Base-by-base conservation (phyloP, 1,284 basidiomycete genomes). In the Cutaneotrichosporon curvatum region DNA sequence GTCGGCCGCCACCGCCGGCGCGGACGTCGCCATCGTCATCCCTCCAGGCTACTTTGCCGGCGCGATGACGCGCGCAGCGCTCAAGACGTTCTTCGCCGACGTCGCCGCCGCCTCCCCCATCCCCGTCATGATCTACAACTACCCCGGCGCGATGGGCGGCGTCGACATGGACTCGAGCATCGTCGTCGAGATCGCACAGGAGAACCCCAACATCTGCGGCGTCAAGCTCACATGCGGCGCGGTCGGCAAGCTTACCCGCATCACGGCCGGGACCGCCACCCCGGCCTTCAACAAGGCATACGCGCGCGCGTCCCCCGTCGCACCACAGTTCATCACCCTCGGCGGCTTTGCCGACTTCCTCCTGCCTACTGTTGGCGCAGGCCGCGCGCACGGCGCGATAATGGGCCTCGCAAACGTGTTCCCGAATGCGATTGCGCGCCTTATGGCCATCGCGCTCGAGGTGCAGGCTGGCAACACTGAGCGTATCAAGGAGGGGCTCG, bases 121-220 rank as follows among this genome's bases (percentile, higher is more conserved):
- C 50, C 89, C 89, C 4, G 80, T 92, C 48, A 82, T 94, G 65
- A 79, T 91, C 49, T 94, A 94, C 75, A 94, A 92, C 67, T 92
- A 82, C 73, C 87, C 87, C 59, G 85, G 81, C 34, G 86, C 87
- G 2, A 79, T 83, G 54, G 82, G 86, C 18, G 84, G 87, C 11
- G 83, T 90, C 58, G 85, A 92, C 72, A 69, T 92, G 53, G 85
- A 90, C 71, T 88, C 86, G 11, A 86, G 91, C 67, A 71, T 87
- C 36, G 82, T 94, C 60, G 78, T 78, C 16, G 83, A 88, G 57
- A 79, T 94, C 43, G 87, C 87, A 2, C 68, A 67, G 20, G 80
- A 60, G 45, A 71, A 69, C 21, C 53, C 66, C 50, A 75, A 76
- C 64, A 71, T 75, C 45, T 82, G 79, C 61, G 89, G 89, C 25